These are phyloP conservation scores for Pichia membranifaciens DNA, from an alignment of 805 yeast species.

Conservation along the genomic window DNA sequence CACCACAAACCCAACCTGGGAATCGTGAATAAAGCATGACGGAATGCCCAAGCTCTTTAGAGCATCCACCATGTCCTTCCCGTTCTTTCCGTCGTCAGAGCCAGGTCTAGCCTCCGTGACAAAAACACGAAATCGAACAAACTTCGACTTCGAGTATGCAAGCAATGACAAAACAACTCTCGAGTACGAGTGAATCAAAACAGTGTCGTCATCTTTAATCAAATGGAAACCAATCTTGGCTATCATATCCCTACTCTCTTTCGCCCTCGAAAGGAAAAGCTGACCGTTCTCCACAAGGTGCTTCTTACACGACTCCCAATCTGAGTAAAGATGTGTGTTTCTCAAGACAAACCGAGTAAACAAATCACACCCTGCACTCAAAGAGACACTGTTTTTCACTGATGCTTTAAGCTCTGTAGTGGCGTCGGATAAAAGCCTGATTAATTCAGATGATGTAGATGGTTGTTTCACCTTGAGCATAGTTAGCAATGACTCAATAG, in stretches of 20 bases:
- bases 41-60: constrained; percentile 75
- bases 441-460: constrained; percentile 87
- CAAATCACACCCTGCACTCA: constrained; percentile 96
- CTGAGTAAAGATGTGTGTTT: constrained; percentile 79
- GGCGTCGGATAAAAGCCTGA: constrained; percentile 72
- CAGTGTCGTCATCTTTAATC: constrained; percentile 86
- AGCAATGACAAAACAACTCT: constrained; percentile 82
- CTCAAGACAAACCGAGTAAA: constrained; percentile 90
- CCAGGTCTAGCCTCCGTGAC: constrained; percentile 93
- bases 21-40: constrained; percentile 80
- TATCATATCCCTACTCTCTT: constrained; percentile 78
- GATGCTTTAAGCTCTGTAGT: constrained; percentile 67
- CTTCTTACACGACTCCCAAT: constrained; percentile 89
- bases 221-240: constrained; percentile 86
- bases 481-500: constrained; percentile 89
- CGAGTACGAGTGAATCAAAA: constrained; percentile 85
- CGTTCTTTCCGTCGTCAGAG: constrained; percentile 38
- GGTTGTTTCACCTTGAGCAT: constrained; percentile 80
- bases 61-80: constrained; percentile 65
- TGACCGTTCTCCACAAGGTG: constrained; percentile 93
- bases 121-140: constrained; percentile 79
- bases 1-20: constrained; percentile 88
- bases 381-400: constrained; percentile 85
- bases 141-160: constrained; percentile 67
- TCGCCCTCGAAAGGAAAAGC: constrained; percentile 84